Base-by-base conservation (phyloP, 2,329 filamentous ascomycete genomes). In the Penicillium sp. region DNA sequence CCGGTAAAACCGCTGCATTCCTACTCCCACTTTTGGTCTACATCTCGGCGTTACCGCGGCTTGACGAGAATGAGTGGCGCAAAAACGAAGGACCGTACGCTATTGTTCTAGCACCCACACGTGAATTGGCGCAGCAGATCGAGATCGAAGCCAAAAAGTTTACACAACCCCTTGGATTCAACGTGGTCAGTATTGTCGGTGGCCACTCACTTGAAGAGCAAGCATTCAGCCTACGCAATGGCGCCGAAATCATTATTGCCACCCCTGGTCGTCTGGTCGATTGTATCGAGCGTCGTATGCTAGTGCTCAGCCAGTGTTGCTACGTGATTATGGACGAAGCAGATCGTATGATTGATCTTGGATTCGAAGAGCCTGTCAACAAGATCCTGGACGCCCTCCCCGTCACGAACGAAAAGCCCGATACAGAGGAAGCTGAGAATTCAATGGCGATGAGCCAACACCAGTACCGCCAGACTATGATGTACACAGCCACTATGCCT, bases 271-370 rank as follows among this genome's bases (percentile, higher is more conserved):
- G 93, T 78, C 80, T 98, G 1, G 87, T 97, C 8, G 93, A 98
- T 73, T 97, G 90, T 70, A 93, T 98, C 60, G 93, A 98, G 69
- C 81, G 93, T 17, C 84, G 91, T 31, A 82, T 97, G 28, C 77
- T 97, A 2, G 91, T 98, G 1, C 80, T 97, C 42, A 84, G 83
- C n/a, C 93, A 97, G 71, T 97, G 93, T 70, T 95, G 90, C 73
- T 97, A 97, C 72, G 81, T 97, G 49, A 95, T 98, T 71, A 96
- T 98, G 91, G 93, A 98, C 68, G 93, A 98, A 78, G 93, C 93
- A 33, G 93, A 98, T 72, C 87, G 91, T 48, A 98, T 98, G 93
- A 95, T 98, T 57, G 93, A 98, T 66, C 82, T 97, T 53, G 93
- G 93, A 40, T 98, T 98, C 67, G 93, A 98, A 71, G 93, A 97